Percentiles rank a stretch among this genome's conserved stretches.
Evolutionary conservation across 441 rosid species (phyloP).

Genomic region (Populus hybrid): DNA sequence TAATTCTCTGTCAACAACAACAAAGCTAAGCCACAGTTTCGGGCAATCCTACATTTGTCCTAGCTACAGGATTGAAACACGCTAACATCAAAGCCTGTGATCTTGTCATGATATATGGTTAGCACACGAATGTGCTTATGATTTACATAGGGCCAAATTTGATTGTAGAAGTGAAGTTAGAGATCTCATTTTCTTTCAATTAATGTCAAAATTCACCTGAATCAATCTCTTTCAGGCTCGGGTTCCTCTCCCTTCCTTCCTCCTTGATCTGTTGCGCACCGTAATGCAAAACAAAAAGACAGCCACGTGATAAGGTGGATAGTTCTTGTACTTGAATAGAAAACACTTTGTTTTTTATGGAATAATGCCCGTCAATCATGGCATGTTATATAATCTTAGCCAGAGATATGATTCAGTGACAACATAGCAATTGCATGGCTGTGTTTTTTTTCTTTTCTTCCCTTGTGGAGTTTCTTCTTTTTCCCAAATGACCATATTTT

Average conservation of each 20-base stretch:
- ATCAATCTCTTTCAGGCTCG: not conserved
- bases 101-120: not conserved
- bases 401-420: slow-evolving; percentile 5
- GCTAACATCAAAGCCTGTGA: not conserved
- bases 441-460: not conserved
- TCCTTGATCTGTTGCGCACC: not conserved
- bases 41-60: not conserved
- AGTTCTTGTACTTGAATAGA: not conserved
- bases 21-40: not conserved
- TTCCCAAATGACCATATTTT: not conserved
- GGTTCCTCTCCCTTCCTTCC: not conserved
- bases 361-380: slow-evolving; percentile 9
- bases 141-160: not conserved
- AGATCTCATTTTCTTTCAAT: not conserved
- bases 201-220: not conserved
- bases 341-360: slow-evolving; percentile 16
- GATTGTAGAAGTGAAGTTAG: too few relatives aligned
- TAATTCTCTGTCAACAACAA: not conserved
- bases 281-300: slow-evolving; percentile 12
- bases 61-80: not conserved
- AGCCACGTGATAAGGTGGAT: slow-evolving; percentile 11
- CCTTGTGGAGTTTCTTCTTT: too few relatives aligned
- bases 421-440: slow-evolving; percentile 13
- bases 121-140: not conserved
- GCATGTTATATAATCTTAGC: not conserved